Conservation (phyloP, 1,284 basidiomycete genomes). For the Trichosporon faecale region DNA sequence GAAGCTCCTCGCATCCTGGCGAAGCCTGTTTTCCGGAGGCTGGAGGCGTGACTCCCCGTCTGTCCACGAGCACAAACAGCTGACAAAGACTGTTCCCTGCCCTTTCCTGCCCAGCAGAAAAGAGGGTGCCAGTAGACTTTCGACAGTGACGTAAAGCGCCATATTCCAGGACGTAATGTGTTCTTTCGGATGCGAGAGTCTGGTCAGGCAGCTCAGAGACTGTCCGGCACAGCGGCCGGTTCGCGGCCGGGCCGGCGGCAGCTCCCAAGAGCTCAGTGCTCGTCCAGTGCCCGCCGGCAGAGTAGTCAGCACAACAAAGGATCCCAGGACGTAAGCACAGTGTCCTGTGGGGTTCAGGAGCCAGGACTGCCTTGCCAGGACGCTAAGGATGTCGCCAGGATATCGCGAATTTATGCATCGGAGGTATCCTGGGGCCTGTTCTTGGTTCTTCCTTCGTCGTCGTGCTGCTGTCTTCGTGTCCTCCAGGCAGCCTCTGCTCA, state of each 20-base stretch:
- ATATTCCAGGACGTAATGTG: neutral
- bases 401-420: neutral
- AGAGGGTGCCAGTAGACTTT: neutral
- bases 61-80: too few species aligned
- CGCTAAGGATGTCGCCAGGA: neutral
- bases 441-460: too few species aligned
- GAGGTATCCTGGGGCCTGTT: neutral
- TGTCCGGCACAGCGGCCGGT: too few species aligned
- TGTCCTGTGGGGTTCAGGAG: too few species aligned
- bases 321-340: neutral
- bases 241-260: too few species aligned
- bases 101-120: neutral
- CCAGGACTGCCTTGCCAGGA: too few species aligned
- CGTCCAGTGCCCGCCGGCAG: too few species aligned
- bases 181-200: neutral
- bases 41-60: too few species aligned
- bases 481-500: neutral
- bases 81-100: too few species aligned
- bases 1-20: neutral
- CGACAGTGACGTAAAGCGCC: neutral
- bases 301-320: neutral
- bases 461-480: neutral
- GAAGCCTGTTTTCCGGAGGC: too few species aligned
- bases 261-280: too few species aligned
- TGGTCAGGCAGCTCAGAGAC: neutral